These are phyloP conservation scores for Amanita pseudoporphyria DNA, from an alignment of 768 basidiomycete species.

Conservation along the genomic window DNA sequence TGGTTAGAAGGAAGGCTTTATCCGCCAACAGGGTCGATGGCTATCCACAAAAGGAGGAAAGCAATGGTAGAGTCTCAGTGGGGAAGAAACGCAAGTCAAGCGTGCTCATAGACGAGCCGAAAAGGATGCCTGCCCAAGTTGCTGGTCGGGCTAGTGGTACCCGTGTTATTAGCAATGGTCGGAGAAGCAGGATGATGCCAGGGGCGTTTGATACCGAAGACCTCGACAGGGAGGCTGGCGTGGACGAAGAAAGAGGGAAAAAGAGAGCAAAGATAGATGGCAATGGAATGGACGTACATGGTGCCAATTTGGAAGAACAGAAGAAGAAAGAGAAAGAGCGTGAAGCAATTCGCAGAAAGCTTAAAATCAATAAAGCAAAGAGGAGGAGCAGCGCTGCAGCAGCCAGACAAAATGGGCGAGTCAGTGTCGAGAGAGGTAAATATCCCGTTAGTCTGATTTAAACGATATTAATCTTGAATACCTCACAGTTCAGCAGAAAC, in stretches of 20 bases:
- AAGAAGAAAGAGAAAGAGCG: slow-evolving; percentile 38
- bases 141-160: slow-evolving; percentile 27
- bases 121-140: slow-evolving; percentile 15
- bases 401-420: slow-evolving; percentile 25
- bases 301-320: slow-evolving; percentile 32
- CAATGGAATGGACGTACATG: slow-evolving; percentile 24
- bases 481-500: slow-evolving; percentile 27
- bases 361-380: slow-evolving; percentile 58
- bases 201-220: slow-evolving; percentile 46
- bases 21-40: slow-evolving; percentile 9
- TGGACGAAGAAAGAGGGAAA: slow-evolving; percentile 27
- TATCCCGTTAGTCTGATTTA: neutral
- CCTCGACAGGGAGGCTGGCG: slow-evolving; percentile 28
- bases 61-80: slow-evolving; percentile 15
- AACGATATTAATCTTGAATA: neutral
- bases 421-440: slow-evolving; percentile 23
- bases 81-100: slow-evolving; percentile 47
- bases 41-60: slow-evolving; percentile 12
- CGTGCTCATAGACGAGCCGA: slow-evolving; percentile 25
- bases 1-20: slow-evolving; percentile 21
- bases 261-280: slow-evolving; percentile 15
- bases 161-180: slow-evolving; percentile 38
- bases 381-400: slow-evolving; percentile 59
- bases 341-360: slow-evolving; percentile 51
- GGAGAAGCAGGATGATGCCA: slow-evolving; percentile 37